Base-by-base conservation (phyloP, 495 filamentous ascomycete species). In the Aspergillus avenaceus region DNA sequence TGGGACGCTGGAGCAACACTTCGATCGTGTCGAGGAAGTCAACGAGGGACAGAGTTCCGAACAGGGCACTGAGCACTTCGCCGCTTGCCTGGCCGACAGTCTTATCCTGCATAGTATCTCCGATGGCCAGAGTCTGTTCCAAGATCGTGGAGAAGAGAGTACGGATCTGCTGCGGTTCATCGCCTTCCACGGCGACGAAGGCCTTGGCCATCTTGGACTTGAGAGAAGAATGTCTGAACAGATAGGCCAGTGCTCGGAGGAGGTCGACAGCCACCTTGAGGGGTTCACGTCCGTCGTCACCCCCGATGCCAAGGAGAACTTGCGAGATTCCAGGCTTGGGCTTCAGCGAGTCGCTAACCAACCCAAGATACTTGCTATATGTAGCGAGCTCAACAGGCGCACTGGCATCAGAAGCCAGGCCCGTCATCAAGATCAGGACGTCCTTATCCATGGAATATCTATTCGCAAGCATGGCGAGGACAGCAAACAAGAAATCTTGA, bases 11-110 rank as follows among this genome's bases (percentile, higher is more conserved):
- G 18, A 96, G 79, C 26, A 98, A 71, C 14, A 80, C 77, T 52
- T 91, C 86, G 36, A 92, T 84, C 16, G 88, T 87, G 58, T 86
- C 84, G 56, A 96, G 82, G 69, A 97, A 90, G 66, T 95, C 88
- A 29, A 81, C 75, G 7, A 87, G 88, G 4, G 90, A 90, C 37
- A 96, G 74, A 13, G 95, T 79, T 41, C 85, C 81, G 14, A 98
- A 76, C 5, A 93, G 71, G 24, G 84, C 79, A 24, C 86, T 79
- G 41, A 97, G 73, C 5, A 88, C 79, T 26, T 88, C 81, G 25
- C 78, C 80, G 57, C 84, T 85, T 31, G 80, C 75, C 57, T 77
- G 79, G 55, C 83, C 78, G 8, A 91, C 71, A 50, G 64, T 85
- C 63, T 79, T 82, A 34, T 58, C 71, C 59, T 81, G 82, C 51